phyloP scores from a whole-genome alignment of 495 filamentous ascomycete genomes.

The Penicillium paradoxum region DNA sequence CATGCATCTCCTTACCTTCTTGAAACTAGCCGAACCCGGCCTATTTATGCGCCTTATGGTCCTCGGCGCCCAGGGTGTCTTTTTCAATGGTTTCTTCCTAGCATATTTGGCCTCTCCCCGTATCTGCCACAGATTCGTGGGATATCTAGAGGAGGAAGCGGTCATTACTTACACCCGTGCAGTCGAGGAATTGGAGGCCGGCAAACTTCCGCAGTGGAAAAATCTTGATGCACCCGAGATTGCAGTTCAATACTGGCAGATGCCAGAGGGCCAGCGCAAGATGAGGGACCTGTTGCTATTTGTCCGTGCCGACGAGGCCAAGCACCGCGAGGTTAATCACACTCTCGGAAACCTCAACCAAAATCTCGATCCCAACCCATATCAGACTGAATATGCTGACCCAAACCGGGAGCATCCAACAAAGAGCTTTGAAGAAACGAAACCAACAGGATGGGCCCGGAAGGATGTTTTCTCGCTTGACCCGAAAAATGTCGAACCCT shows the following conservation, averaged over 20 bases:
- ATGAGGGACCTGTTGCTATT: constrained; percentile 87
- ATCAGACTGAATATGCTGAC: constrained; percentile 69
- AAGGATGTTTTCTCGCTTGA: constrained; percentile 55
- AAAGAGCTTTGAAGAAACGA: constrained; percentile 65
- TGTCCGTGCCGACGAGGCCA: constrained; percentile 91
- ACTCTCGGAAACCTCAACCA: constrained; percentile 83
- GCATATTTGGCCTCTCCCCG: constrained; percentile 84
- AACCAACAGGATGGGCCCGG: constrained; percentile 74
- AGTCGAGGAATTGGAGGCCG: constrained; percentile 79
- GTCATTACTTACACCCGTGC: constrained; percentile 90
- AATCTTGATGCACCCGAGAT: constrained; percentile 78
- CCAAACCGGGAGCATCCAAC: constrained; percentile 56
- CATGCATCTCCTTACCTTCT: constrained; percentile 93
- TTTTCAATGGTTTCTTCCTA: constrained; percentile 91
- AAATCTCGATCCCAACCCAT: constrained; percentile 84
- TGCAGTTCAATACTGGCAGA: constrained; percentile 84
- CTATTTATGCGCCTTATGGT: constrained; percentile 86
- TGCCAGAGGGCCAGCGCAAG: constrained; percentile 75
- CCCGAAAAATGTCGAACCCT: neutral
- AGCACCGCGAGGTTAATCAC: constrained; percentile 96
- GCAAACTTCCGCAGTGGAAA: constrained; percentile 77
- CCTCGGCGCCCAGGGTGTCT: constrained; percentile 78
- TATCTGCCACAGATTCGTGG: constrained; percentile 92
- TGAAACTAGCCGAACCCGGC: constrained; percentile 86
- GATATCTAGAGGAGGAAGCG: constrained; percentile 95